Conservation (phyloP, 202 grass and related monocot genomes). For the Carex sylvatica region DNA sequence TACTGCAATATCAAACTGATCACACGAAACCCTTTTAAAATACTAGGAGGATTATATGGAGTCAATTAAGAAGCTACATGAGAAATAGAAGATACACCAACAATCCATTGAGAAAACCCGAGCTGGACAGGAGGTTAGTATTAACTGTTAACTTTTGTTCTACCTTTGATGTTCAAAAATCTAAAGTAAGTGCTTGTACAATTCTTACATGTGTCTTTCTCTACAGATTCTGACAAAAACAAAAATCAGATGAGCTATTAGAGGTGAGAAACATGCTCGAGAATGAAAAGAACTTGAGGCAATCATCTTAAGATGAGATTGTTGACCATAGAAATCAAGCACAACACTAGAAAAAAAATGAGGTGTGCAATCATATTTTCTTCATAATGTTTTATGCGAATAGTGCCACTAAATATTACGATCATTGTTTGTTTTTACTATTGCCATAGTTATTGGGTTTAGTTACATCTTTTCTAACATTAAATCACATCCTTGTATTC, state of each 20-base stretch:
- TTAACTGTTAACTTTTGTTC: no score
- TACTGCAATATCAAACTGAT: no score
- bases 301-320: slow-evolving; percentile 73
- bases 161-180: no score
- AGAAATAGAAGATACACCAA: no score
- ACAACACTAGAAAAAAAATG: slow-evolving; percentile 96
- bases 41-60: no score
- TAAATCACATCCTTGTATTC: slow-evolving; percentile 16
- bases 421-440: not conserved
- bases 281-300: slow-evolving; percentile 75
- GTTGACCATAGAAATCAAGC: slow-evolving; percentile 83
- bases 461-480: slow-evolving; percentile 5
- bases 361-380: slow-evolving; percentile 37
- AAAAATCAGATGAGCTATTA: slow-evolving; percentile 43
- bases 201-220: not conserved
- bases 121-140: no score
- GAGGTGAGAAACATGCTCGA: slow-evolving; percentile 61
- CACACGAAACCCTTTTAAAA: no score
- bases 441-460: not conserved
- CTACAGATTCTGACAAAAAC: slow-evolving; percentile 34
- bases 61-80: no score
- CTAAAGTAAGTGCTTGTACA: no score
- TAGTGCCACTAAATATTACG: not conserved
- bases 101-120: no score
- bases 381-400: not conserved